These are phyloP conservation scores for Fusarium xylarioides DNA, from an alignment of 2,329 filamentous ascomycete genomes.

Conservation along the genomic window DNA sequence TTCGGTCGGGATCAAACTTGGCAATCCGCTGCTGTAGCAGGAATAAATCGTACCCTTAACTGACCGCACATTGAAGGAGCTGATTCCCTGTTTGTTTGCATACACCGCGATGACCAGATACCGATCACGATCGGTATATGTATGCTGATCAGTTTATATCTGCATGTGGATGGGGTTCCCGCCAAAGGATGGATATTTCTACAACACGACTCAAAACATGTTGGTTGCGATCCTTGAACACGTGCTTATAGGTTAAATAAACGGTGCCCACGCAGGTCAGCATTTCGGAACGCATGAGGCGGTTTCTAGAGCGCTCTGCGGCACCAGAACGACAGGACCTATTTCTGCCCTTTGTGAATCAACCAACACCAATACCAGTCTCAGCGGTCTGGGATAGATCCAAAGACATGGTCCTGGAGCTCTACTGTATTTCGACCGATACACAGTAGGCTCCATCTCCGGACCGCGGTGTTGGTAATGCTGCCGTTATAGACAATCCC, in stretches of 20 bases:
- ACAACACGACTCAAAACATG: not conserved
- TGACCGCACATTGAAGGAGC: not conserved
- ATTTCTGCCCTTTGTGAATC: conserved; percentile 6
- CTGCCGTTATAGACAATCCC: not conserved
- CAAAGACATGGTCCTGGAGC: not conserved
- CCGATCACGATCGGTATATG: not conserved
- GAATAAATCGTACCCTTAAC: not conserved
- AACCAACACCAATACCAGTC: conserved; percentile 9
- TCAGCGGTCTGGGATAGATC: not conserved
- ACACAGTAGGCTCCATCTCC: conserved; percentile 6
- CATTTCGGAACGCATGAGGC: not conserved
- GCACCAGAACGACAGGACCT: conserved; percentile 1
- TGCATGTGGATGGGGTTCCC: not conserved
- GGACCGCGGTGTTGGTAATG: not conserved
- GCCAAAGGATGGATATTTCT: not conserved
- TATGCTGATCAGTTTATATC: conserved; percentile 6
- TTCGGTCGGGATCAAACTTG: conserved; percentile 23
- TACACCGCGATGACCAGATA: not conserved
- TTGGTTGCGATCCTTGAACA: not conserved
- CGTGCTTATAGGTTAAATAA: not conserved
- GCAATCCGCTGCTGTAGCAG: not conserved
- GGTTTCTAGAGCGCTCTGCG: conserved; percentile 11
- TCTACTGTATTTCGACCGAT: not conserved
- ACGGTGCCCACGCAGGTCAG: not conserved
- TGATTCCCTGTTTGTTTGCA: not conserved